Evolutionary conservation across 768 basidiomycete genomes (phyloP), one percentile per base, ranked within the genome.

Genomic region (Hebeloma cylindrosporum): DNA sequence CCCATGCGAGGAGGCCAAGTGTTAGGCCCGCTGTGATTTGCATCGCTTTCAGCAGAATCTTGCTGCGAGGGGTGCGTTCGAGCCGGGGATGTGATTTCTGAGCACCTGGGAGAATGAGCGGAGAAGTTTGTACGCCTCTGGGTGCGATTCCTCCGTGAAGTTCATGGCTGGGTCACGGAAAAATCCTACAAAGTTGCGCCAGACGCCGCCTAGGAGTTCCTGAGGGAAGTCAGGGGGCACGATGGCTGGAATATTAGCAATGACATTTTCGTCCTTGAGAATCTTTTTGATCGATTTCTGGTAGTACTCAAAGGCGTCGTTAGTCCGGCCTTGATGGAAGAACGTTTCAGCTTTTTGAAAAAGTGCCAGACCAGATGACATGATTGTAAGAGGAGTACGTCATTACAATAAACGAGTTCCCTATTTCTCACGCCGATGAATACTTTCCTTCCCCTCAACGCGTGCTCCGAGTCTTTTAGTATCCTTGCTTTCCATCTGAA

Each of bases 211-310:
- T 16, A 42, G 21, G 8, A 42, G 40, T 21, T 42, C 40, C 22
- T 42, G 40, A 18, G 40, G 40, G 13, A 42, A 42, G 40, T 42
- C 40, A 21, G 40, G 40, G 6, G 40, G 40, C 9, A 42, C 40
- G 22, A 42, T 42, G 29, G 40, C 40, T 32, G 40, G 40, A 5
- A 42, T 13, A 23, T 42, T 42, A 14, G 40, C 40, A 23, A 14
- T 32, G 30, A 42, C 30, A 31, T 17, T 31, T 14, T 42, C 40
- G 7, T 42, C 40, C 40, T 42, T 32, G 8, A 42, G n/a, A n/a
- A 42, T 42, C 30, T 42, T 42, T 21, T 42, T 33, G 13, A 42
- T 42, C 7, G 30, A 42, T n/a, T 33, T 42, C 27, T 42, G 40
- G 7, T 42, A 42, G 22, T 42, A 22, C 13, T 42, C 30, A 25